These are phyloP conservation scores for Ogataea parapolymorpha DNA, from an alignment of 805 yeast genomes.

Conservation along the genomic window DNA sequence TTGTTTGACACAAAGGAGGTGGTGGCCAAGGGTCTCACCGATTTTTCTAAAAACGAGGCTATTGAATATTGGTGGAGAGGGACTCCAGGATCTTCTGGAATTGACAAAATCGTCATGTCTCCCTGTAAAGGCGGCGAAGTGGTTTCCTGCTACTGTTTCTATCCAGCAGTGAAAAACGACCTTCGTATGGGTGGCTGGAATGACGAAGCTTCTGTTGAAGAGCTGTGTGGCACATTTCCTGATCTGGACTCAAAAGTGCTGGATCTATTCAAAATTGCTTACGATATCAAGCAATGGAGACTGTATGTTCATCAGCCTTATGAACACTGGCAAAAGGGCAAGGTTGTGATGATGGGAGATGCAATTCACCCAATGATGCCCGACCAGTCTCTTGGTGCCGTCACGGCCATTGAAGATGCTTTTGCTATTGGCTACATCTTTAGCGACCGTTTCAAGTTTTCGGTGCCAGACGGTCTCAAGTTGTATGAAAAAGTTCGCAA, in stretches of 20 bases:
- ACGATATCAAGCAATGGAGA: conserved; percentile 31
- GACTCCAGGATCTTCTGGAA: conserved; percentile 20
- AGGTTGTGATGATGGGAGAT: conserved; percentile 34
- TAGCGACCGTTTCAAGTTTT: conserved; percentile 25
- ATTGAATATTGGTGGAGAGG: conserved; percentile 29
- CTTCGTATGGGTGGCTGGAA: conserved; percentile 24
- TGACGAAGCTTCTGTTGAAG: conserved; percentile 22
- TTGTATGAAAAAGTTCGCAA: conserved; percentile 28
- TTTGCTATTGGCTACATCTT: conserved; percentile 30
- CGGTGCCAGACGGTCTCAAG: conserved; percentile 24
- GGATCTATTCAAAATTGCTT: conserved; percentile 26
- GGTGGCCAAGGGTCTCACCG: conserved; percentile 18
- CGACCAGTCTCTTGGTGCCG: conserved; percentile 22
- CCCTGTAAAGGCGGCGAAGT: conserved; percentile 26
- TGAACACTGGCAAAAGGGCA: conserved; percentile 26
- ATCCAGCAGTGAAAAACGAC: conserved; percentile 22
- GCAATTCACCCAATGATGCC: conserved; percentile 35
- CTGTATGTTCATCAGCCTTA: conserved; percentile 27
- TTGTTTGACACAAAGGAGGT: conserved; percentile 25
- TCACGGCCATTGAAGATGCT: conserved; percentile 20
- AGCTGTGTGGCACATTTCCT: conserved; percentile 20
- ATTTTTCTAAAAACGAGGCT: conserved; percentile 26
- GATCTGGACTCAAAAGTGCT: conserved; percentile 22
- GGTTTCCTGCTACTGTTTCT: conserved; percentile 29
- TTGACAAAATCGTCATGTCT: conserved; percentile 26